These are phyloP conservation scores for Zanthoxylum bungeanum DNA, from an alignment of 345 rosid species.

Conservation along the genomic window DNA sequence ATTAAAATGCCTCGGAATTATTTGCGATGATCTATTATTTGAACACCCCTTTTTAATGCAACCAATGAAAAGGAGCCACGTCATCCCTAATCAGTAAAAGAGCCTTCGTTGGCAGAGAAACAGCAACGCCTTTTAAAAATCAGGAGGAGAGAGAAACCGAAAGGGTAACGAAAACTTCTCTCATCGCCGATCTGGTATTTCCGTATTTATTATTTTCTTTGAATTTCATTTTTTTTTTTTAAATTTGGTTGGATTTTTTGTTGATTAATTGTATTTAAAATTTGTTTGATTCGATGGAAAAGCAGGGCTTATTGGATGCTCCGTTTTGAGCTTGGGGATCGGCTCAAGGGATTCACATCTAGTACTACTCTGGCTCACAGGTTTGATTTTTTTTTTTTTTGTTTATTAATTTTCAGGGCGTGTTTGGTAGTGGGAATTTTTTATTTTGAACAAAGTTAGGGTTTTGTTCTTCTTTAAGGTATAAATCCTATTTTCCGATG, in stretches of 20 bases:
- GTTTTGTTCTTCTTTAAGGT: too few relatives aligned
- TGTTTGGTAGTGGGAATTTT: too few relatives aligned
- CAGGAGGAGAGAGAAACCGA: background rate
- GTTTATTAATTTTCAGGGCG: background rate
- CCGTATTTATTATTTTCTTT: background rate
- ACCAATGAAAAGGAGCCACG: constrained; percentile 17
- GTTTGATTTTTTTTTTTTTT: background rate
- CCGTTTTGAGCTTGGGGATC: constrained; percentile 32
- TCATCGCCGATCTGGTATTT: constrained; percentile 33
- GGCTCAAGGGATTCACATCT: constrained; percentile 16
- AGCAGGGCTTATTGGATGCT: too few relatives aligned
- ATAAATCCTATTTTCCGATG: too few relatives aligned
- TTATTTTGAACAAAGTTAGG: too few relatives aligned
- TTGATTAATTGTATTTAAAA: background rate
- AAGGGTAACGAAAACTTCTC: too few relatives aligned
- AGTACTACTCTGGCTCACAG: constrained; percentile 4
- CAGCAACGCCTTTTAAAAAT: background rate
- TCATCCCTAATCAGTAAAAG: constrained; percentile 22
- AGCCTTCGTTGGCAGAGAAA: constrained; percentile 29
- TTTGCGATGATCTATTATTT: too few relatives aligned
- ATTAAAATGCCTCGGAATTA: too few relatives aligned
- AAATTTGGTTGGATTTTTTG: background rate
- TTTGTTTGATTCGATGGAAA: constrained; percentile 20
- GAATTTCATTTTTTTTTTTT: background rate
- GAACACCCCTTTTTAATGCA: too few relatives aligned